phyloP scores from a whole-genome alignment of 2,329 filamentous ascomycete genomes.

The Pyrenophora graminea region DNA sequence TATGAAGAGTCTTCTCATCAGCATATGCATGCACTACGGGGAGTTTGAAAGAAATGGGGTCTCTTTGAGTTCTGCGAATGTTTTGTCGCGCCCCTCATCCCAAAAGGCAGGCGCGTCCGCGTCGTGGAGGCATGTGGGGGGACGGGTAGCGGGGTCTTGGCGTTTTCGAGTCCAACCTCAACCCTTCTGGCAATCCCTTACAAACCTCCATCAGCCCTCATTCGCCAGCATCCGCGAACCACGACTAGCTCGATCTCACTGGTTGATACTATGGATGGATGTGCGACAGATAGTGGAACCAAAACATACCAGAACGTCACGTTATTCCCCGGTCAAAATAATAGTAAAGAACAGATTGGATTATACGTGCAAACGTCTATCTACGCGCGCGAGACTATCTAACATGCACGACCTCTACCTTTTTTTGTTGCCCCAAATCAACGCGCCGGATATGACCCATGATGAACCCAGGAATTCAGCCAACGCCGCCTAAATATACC shows the following conservation, averaged over 20 bases:
- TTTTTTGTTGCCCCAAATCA: constrained; percentile 4
- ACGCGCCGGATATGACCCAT: constrained; percentile 10
- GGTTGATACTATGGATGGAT: neutral
- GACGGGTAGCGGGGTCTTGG: constrained; percentile 20
- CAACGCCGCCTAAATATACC: constrained; percentile 1
- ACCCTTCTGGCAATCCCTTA: constrained; percentile 16
- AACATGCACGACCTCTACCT: constrained; percentile 4
- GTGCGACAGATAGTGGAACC: neutral
- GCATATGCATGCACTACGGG: no score
- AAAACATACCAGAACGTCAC: neutral
- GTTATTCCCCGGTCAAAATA: neutral
- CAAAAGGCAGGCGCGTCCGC: constrained; percentile 20
- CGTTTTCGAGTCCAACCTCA: constrained; percentile 20
- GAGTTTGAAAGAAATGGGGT: neutral
- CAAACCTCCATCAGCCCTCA: constrained; percentile 6
- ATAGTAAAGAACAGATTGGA: neutral
- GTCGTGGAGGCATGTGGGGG: constrained; percentile 19
- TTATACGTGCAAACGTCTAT: constrained; percentile 8
- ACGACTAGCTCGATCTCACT: neutral
- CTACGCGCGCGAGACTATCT: constrained; percentile 11
- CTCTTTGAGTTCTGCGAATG: neutral
- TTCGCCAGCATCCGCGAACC: neutral
- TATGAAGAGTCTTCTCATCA: neutral
- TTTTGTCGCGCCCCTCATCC: constrained; percentile 16
- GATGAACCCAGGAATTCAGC: neutral